A percentile compares a stretch with the other conserved stretches of the same genome.
These are phyloP conservation scores for Kwoniella sp. DNA, from an alignment of 768 basidiomycete species.

Conservation along the genomic window DNA sequence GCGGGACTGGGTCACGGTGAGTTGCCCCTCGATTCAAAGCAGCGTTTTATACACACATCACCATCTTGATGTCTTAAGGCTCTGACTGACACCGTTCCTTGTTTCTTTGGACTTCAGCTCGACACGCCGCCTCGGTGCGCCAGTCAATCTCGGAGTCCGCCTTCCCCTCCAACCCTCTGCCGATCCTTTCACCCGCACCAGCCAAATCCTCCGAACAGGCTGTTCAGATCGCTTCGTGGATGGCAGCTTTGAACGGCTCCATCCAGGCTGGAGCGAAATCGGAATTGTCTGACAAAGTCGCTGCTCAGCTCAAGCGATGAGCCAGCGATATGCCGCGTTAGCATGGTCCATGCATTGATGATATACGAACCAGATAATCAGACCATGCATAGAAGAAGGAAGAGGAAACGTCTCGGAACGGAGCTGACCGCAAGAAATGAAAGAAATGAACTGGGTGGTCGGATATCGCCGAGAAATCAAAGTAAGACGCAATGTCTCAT, in stretches of 20 bases:
- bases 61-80: no score
- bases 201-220: conserved; percentile 22
- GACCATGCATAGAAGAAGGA: no score
- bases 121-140: conserved; percentile 7
- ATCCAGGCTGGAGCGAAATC: conserved; percentile 8
- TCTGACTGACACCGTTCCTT: no score
- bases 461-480: background rate
- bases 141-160: conserved; percentile 1
- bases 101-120: conserved; percentile 11
- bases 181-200: conserved; percentile 13
- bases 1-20: conserved; percentile 16
- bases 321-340: background rate
- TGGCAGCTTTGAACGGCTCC: conserved; percentile 16
- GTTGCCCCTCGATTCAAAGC: background rate
- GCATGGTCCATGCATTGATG: no score
- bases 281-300: conserved; percentile 5
- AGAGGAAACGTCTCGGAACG: background rate
- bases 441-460: background rate
- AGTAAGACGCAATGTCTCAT: background rate
- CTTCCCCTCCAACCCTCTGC: conserved; percentile 16
- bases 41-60: background rate
- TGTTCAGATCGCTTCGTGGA: conserved; percentile 16
- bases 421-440: background rate
- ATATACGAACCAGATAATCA: no score
- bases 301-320: conserved; percentile 16